phyloP scores from a whole-genome alignment of 1,139 yeast species.

The Hemisphaericaspora subhashii region DNA sequence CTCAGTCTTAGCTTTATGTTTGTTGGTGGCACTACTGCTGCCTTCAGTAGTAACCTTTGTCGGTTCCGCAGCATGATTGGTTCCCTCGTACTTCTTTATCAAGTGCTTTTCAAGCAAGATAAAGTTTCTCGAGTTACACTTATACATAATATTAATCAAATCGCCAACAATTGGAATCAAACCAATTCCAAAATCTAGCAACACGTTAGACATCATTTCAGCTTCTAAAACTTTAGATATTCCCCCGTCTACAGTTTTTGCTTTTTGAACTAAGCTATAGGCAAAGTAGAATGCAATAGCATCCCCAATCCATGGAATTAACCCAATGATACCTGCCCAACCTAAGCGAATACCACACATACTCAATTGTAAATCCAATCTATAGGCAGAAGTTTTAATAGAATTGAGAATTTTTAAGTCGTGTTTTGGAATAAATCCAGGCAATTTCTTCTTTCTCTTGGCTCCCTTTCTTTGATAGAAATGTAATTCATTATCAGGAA shows the following conservation, averaged over 20 bases:
- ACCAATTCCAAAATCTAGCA: constrained; percentile 67
- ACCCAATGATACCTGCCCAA: constrained; percentile 70
- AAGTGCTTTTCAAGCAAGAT: constrained; percentile 60
- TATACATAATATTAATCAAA: constrained; percentile 63
- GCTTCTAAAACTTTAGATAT: constrained; percentile 50
- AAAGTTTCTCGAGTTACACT: constrained; percentile 74
- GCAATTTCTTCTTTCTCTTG: constrained; percentile 48
- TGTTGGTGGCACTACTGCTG: neutral
- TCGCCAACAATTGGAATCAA: constrained; percentile 76
- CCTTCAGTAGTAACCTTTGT: neutral
- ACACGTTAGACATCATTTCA: constrained; percentile 59
- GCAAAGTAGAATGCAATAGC: constrained; percentile 52
- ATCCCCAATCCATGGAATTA: constrained; percentile 68
- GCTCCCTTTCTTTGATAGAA: constrained; percentile 50
- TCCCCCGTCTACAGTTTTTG: constrained; percentile 63
- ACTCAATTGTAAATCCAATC: constrained; percentile 62
- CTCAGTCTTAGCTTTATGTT: neutral
- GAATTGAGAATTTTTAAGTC: constrained; percentile 54
- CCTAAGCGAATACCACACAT: constrained; percentile 69
- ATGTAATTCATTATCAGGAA: constrained; percentile 47
- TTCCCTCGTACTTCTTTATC: constrained; percentile 39
- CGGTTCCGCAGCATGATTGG: neutral
- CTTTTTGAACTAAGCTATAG: constrained; percentile 47
- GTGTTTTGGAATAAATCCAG: constrained; percentile 52
- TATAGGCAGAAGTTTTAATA: constrained; percentile 61